A percentile compares a stretch with the other conserved stretches of the same genome.
These are phyloP conservation scores for Vaccinium vitisidaea DNA, from an alignment of 148 eudicot genomes.

Conservation along the genomic window DNA sequence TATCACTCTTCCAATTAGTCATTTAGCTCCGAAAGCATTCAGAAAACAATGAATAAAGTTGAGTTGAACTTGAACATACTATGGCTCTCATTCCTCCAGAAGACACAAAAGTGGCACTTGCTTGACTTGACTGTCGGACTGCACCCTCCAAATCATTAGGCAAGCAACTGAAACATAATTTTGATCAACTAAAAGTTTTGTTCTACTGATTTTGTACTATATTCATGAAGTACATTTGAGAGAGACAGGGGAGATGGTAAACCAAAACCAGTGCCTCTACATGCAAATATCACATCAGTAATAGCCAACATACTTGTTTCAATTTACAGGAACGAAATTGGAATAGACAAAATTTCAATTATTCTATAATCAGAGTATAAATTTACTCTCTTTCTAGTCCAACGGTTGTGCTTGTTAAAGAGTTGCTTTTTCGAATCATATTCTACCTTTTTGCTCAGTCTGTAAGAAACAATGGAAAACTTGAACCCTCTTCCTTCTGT, in stretches of 20 bases:
- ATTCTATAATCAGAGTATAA: not conserved
- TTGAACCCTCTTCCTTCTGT: not conserved
- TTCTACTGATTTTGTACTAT: not conserved
- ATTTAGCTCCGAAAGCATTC: not conserved
- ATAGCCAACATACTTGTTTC: not conserved
- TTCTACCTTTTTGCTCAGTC: too few species aligned
- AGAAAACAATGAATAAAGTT: not conserved
- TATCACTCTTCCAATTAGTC: not conserved
- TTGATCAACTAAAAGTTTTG: not conserved
- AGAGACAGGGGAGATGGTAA: not conserved
- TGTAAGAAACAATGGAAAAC: not conserved
- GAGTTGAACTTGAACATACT: slow-evolving; percentile 44
- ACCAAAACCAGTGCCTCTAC: not conserved
- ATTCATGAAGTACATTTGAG: not conserved
- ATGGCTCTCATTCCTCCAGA: slow-evolving; percentile 96
- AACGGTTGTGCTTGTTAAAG: not conserved
- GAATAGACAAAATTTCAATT: not conserved
- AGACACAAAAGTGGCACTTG: slow-evolving; percentile 71
- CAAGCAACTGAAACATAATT: slow-evolving; percentile 67
- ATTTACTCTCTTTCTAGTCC: not conserved
- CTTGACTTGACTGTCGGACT: slow-evolving; percentile 86
- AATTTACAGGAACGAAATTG: not conserved
- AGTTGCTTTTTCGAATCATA: too few species aligned
- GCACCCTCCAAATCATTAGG: slow-evolving; percentile 97
- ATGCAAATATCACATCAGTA: not conserved